Base-by-base conservation (phyloP, 345 rosid genomes). In the Citrus inodora region DNA sequence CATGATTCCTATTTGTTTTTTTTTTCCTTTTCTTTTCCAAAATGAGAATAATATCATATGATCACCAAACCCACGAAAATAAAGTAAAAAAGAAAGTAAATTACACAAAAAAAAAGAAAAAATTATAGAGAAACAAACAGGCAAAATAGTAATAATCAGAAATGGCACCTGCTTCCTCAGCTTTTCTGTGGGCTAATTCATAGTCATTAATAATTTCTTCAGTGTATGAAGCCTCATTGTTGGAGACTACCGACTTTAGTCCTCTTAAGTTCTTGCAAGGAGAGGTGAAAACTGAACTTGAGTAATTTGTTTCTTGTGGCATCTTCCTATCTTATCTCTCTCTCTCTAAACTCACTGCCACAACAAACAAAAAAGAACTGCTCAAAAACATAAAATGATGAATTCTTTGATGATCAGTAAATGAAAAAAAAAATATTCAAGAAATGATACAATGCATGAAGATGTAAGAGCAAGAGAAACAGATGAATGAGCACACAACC, bases 111-210 rank as follows among this genome's bases (percentile, higher is more conserved):
- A 25, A 46, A 46, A 10, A 42, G 9, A 22, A 9, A 46, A 13
- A 46, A 46, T 11, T 60, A 4, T 27, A 64, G n/a, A 42, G 40
- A 25, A 21, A 75, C 2, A 59, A 61, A 62, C 37, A 27, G 37
- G 37, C 62, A 63, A 19, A 38, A 10, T 4, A 65, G 42, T 19
- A 37, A 46, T 30, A 77, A 30, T 75, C 17, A 13, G 42, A 55
- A 70, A 27, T 68, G 56, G 30, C 78, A 95, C 99, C 99, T 84
- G 99, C 95, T 91, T 95, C 98, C 88, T 86, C 96, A 79, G 98
- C 99, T 88, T 93, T 95, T 67, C 99, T 82, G 73, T 89, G 93
- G 81, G 97, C 97, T 56, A 95, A 87, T 77, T 93, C 92, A 82
- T 81, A 80, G 87, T 93, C 97, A 72, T 88, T 88, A 81, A 89